Base-by-base conservation (phyloP, 495 filamentous ascomycete species). In the Glonium stellatum region DNA sequence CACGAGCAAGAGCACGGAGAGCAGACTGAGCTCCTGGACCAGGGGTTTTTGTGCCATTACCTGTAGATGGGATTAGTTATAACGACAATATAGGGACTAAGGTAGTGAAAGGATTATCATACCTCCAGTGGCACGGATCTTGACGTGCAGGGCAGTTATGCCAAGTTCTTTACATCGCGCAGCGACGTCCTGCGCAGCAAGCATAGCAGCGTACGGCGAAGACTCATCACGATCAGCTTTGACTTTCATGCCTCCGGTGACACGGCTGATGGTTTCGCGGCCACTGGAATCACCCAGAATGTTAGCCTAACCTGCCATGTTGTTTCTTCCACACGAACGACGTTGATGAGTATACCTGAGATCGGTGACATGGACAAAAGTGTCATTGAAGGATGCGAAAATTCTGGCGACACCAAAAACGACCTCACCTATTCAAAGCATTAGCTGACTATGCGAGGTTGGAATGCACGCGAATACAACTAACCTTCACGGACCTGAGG, bases 211-310 rank as follows among this genome's bases (percentile, higher is more conserved):
- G 84, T 99, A 99, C 64, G 93, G 93, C 52, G 92, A 97, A 63
- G 92, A 97, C 84, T 99, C 93, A 80, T 99, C 93, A 81, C 93
- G 91, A 77, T 99, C 93, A 77, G 93, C 93, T 87, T 99, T 99
- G 82, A 99, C 93, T 84, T 99, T 99, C 93, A 97, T 97, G 74
- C 93, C 93, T 78, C 93, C 93, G 69, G 93, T 99, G 61, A 99
- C 91, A 87, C 93, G 91, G 84, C 82, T 85, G 79, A 99, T 92
- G 79, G 93, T 99, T 90, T 99, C 93, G 80, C 93, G 93, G 80
- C 93, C 93, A 79, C 77, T 68, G 27, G 27, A 31, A 31, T 31
- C 27, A 31, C 27, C 27, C 27, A 31, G 27, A 31, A 73, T 72
- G 79, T 89, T 79, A 88, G 85, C 79, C 76, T 80, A 52, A 44